These are phyloP conservation scores for Phyllosticta ampelicida DNA, from an alignment of 2,329 filamentous ascomycete genomes.

Conservation along the genomic window DNA sequence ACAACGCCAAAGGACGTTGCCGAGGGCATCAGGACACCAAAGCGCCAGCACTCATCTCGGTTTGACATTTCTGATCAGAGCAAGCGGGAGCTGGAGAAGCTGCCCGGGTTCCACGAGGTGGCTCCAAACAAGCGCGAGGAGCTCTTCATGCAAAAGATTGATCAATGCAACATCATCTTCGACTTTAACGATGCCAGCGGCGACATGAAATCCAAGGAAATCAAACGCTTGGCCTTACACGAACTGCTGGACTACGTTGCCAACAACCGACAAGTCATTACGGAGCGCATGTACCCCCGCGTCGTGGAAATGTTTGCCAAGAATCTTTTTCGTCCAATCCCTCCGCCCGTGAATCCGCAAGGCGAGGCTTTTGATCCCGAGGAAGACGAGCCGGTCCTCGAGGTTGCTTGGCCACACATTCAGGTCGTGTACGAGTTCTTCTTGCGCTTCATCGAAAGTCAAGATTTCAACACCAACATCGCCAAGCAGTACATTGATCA, in stretches of 20 bases:
- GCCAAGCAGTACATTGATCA: constrained; percentile 98
- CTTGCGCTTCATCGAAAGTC: constrained; percentile 95
- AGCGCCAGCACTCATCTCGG: constrained; percentile 91
- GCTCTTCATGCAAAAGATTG: constrained; percentile 99
- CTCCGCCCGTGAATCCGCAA: constrained; percentile 93
- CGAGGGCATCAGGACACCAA: constrained; percentile 88
- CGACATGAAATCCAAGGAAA: constrained; percentile 99
- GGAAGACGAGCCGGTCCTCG: constrained; percentile 93
- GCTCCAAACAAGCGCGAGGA: constrained; percentile 90
- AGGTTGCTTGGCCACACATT: constrained; percentile 98
- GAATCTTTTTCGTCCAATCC: constrained; percentile 94
- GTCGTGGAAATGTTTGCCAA: constrained; percentile 99
- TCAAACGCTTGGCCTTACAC: constrained; percentile 91
- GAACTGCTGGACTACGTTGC: constrained; percentile 96
- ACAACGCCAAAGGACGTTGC: constrained; percentile 94
- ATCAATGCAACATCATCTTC: constrained; percentile 99
- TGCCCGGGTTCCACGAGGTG: constrained; percentile 96
- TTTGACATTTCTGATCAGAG: constrained; percentile 94
- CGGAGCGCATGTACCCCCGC: constrained; percentile 95
- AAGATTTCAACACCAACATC: constrained; percentile 99
- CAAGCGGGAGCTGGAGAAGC: constrained; percentile 84
- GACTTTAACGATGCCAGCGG: constrained; percentile 97
- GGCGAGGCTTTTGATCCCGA: constrained; percentile 97
- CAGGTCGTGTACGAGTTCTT: constrained; percentile 99
- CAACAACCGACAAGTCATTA: constrained; percentile 97